These are phyloP conservation scores for Yamadazyma trypodendri DNA, from an alignment of 1,139 yeast species.

Conservation along the genomic window DNA sequence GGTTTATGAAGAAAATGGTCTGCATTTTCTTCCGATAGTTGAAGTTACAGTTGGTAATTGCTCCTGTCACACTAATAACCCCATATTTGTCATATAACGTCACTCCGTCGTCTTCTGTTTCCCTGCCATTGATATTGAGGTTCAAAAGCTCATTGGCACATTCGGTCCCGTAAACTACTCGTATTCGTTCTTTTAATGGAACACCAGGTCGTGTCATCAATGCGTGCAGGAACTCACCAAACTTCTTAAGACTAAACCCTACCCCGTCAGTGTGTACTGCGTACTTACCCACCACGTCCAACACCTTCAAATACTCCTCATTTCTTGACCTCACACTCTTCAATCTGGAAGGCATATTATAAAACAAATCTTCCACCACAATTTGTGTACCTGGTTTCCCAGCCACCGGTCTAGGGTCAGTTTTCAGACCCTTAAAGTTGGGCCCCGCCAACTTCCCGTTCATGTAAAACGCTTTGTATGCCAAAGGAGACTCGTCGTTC, in stretches of 20 bases:
- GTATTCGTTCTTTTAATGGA: slow-evolving; percentile 61
- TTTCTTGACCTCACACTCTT: slow-evolving; percentile 62
- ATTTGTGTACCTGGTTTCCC: slow-evolving; percentile 88
- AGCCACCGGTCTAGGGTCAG: slow-evolving; percentile 72
- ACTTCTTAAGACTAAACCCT: slow-evolving; percentile 77
- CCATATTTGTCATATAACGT: slow-evolving; percentile 35
- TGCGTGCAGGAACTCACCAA: slow-evolving; percentile 63
- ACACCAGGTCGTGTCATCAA: slow-evolving; percentile 51
- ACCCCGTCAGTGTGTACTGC: slow-evolving; percentile 70
- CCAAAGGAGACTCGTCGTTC: slow-evolving; percentile 47
- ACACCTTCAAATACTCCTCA: slow-evolving; percentile 74
- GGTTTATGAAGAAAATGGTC: slow-evolving; percentile 81
- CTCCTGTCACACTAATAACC: slow-evolving; percentile 52
- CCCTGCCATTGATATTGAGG: slow-evolving; percentile 28
- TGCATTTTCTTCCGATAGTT: slow-evolving; percentile 62
- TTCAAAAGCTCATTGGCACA: slow-evolving; percentile 67
- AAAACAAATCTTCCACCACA: slow-evolving; percentile 84
- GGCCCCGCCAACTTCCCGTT: slow-evolving; percentile 58
- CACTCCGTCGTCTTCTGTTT: slow-evolving; percentile 15
- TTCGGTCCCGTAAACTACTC: slow-evolving; percentile 68
- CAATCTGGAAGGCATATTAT: slow-evolving; percentile 79
- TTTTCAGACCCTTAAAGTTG: slow-evolving; percentile 28
- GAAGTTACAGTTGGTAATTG: slow-evolving; percentile 70
- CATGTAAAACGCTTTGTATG: slow-evolving; percentile 62
- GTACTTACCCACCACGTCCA: slow-evolving; percentile 84